phyloP scores from a whole-genome alignment of 2,329 filamentous ascomycete genomes.

The Seiridium cupressi region DNA sequence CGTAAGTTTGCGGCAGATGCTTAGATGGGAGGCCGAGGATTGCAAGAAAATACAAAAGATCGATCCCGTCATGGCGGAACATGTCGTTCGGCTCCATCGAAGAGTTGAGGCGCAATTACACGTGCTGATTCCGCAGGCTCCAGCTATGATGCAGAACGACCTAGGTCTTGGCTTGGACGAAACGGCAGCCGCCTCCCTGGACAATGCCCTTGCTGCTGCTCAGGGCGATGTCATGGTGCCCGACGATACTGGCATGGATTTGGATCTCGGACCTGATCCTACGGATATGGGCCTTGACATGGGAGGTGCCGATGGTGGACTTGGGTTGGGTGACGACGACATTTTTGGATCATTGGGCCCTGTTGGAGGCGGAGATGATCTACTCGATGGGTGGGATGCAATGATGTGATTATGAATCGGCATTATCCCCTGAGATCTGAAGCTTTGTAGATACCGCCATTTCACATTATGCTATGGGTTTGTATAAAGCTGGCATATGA shows the following conservation, averaged over 20 bases:
- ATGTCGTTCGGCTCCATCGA: constrained; percentile 60
- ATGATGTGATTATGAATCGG: constrained; percentile 11
- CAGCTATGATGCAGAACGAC: constrained; percentile 41
- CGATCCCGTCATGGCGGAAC: constrained; percentile 59
- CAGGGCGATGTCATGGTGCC: constrained; percentile 33
- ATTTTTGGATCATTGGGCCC: constrained; percentile 36
- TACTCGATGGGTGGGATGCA: constrained; percentile 27
- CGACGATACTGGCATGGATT: constrained; percentile 36
- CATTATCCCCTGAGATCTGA: no score
- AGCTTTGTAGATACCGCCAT: no score
- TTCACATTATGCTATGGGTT: no score
- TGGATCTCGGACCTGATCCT: constrained; percentile 36
- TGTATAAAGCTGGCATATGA: no score
- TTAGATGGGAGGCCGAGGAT: constrained; percentile 57
- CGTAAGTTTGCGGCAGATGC: constrained; percentile 58
- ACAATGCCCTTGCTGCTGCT: constrained; percentile 41
- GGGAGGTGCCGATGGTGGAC: constrained; percentile 33
- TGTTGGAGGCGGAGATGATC: constrained; percentile 18
- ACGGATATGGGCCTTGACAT: constrained; percentile 33
- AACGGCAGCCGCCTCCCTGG: constrained; percentile 35
- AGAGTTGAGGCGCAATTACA: constrained; percentile 69
- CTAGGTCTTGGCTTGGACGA: constrained; percentile 39
- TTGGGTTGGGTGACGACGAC: constrained; percentile 41
- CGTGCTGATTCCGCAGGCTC: constrained; percentile 40
- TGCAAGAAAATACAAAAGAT: constrained; percentile 54